phyloP scores from a whole-genome alignment of 2,329 filamentous ascomycete species.

The Claviceps sp. region DNA sequence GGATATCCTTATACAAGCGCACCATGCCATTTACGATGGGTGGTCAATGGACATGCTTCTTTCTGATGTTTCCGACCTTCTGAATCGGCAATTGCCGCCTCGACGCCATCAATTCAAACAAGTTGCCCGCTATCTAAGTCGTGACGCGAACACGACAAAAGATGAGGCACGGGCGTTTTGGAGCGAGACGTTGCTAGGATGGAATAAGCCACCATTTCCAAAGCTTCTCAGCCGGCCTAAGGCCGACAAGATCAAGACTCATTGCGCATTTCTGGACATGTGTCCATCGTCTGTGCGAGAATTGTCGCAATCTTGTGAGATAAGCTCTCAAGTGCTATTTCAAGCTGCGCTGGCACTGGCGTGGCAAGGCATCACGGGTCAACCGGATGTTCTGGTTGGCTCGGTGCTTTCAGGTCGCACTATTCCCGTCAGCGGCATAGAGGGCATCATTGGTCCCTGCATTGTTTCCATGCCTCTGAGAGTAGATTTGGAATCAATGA shows the following conservation, averaged over 20 bases:
- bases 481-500: conserved; percentile 39
- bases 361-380: conserved; percentile 50
- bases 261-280: conserved; percentile 7
- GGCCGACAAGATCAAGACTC: conserved; percentile 6
- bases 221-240: conserved; percentile 22
- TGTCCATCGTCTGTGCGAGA: conserved; percentile 13
- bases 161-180: conserved; percentile 49
- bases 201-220: conserved; percentile 42
- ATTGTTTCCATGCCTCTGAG: conserved; percentile 63
- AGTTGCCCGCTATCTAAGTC: conserved; percentile 38
- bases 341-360: conserved; percentile 59
- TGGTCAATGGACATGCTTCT: conserved; percentile 74
- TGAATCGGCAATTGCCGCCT: conserved; percentile 24
- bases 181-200: conserved; percentile 49
- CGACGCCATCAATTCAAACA: conserved; percentile 45
- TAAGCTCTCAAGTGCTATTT: conserved; percentile 59
- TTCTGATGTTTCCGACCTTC: conserved; percentile 42
- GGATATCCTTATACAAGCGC: conserved; percentile 43
- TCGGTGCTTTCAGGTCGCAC: conserved; percentile 73
- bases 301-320: conserved; percentile 25
- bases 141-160: conserved; percentile 13
- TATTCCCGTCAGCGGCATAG: conserved; percentile 54
- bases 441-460: conserved; percentile 66
- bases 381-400: conserved; percentile 57
- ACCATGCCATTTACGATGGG: conserved; percentile 85